Percentiles rank a stretch among this genome's conserved stretches.
Evolutionary conservation across 2,329 filamentous ascomycete species (phyloP).

Genomic region (Scedosporium aurantiacum): DNA sequence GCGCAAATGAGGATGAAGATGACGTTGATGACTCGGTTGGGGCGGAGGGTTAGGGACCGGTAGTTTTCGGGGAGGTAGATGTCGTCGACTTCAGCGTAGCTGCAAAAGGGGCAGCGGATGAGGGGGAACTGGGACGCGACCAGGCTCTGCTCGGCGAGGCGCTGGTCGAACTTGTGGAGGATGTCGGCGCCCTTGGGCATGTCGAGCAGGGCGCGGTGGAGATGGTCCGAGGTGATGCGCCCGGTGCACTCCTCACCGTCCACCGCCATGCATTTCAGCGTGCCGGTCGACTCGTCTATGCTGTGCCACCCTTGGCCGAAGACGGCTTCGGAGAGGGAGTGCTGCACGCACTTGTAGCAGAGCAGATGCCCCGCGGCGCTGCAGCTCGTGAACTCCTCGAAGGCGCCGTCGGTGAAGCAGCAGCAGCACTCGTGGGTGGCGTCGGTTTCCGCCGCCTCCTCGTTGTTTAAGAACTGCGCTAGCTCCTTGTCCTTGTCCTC

Average conservation of each 20-base stretch:
- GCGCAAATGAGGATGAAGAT: slow-evolving; percentile 41
- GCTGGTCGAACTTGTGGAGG: slow-evolving; percentile 64
- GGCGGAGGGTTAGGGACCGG: slow-evolving; percentile 44
- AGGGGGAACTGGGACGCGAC: slow-evolving; percentile 63
- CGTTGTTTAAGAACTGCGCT: slow-evolving; percentile 42
- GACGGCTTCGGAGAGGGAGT: slow-evolving; percentile 73
- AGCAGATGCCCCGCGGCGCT: slow-evolving; percentile 58
- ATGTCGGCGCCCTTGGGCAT: slow-evolving; percentile 61
- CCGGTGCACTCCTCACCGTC: slow-evolving; percentile 60
- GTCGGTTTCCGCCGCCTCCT: slow-evolving; percentile 46
- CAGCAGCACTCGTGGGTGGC: slow-evolving; percentile 63
- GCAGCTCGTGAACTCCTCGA: slow-evolving; percentile 68
- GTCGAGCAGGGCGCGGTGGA: slow-evolving; percentile 60
- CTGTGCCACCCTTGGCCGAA: slow-evolving; percentile 89
- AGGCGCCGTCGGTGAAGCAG: slow-evolving; percentile 60
- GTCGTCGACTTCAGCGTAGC: slow-evolving; percentile 80
- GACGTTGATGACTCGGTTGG: slow-evolving; percentile 35
- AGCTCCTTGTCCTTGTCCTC: slow-evolving; percentile 41
- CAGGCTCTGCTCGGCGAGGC: slow-evolving; percentile 66
- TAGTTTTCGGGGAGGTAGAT: slow-evolving; percentile 50
- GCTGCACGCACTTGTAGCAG: slow-evolving; percentile 72
- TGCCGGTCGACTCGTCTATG: slow-evolving; percentile 60
- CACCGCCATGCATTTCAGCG: slow-evolving; percentile 74
- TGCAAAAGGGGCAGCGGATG: slow-evolving; percentile 79
- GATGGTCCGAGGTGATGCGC: slow-evolving; percentile 56